A percentile compares a stretch with the other conserved stretches of the same genome.
Conservation (phyloP, 2,329 filamentous ascomycete genomes). For the Samsoniella hepiali region DNA sequence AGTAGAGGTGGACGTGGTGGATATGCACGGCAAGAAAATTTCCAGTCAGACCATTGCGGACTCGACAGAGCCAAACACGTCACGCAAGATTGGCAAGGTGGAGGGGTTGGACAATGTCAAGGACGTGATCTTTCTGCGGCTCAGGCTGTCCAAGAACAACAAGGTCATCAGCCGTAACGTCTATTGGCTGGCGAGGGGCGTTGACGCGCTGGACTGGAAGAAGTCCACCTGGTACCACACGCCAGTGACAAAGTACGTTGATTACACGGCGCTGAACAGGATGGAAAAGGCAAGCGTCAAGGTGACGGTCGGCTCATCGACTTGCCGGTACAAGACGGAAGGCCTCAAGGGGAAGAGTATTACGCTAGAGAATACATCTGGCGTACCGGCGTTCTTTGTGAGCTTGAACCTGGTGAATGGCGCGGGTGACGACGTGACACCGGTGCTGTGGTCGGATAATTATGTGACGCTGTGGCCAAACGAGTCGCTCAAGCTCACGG, state of each 20-base stretch:
- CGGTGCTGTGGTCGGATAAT: conserved; percentile 59
- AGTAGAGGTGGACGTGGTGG: conserved; percentile 49
- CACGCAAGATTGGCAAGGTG: conserved; percentile 30
- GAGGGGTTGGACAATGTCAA: conserved; percentile 30
- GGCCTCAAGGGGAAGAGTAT: conserved; percentile 27
- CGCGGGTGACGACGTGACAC: conserved; percentile 43
- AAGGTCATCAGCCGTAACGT: conserved; percentile 52
- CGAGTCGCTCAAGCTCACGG: conserved; percentile 41
- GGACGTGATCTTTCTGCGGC: conserved; percentile 48
- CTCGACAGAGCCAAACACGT: conserved; percentile 43
- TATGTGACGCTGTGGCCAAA: conserved; percentile 59
- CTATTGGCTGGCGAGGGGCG: conserved; percentile 52
- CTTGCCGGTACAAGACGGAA: conserved; percentile 19
- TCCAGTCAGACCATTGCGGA: conserved; percentile 30
- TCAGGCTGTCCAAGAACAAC: conserved; percentile 40
- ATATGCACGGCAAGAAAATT: conserved; percentile 43
- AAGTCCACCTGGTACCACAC: conserved; percentile 58
- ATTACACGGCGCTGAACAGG: conserved; percentile 41
- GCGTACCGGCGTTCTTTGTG: conserved; percentile 56
- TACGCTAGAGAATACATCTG: conserved; percentile 48
- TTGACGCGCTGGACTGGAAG: conserved; percentile 53
- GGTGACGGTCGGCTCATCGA: conserved; percentile 21
- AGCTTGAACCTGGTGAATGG: conserved; percentile 47
- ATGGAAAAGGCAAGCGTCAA: conserved; percentile 38
- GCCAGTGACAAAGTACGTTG: conserved; percentile 31